Evolutionary conservation across 2,329 filamentous ascomycete genomes (phyloP), one percentile per base, ranked within the genome.

Genomic region (Tolypocladium guangdongense): DNA sequence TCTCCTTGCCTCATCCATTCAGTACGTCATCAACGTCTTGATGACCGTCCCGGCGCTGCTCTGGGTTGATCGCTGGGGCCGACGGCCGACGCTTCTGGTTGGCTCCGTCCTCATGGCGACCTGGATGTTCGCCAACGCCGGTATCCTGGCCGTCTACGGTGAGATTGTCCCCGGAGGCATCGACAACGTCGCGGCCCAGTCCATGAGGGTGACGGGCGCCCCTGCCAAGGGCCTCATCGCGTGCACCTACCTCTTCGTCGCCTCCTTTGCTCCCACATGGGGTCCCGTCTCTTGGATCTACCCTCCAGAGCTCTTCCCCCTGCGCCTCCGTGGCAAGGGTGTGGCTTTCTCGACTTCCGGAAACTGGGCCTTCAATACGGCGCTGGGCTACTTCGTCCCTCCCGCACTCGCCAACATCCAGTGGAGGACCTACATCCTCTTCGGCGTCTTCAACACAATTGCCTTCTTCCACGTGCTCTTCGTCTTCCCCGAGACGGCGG

Each of bases 31-130:
- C 73, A 91, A 91, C 66, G 87, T 92, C 1, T 56, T 84, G 51
- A 88, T 89, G 83, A 92, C 88, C 0, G 66, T 91, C 3, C 86
- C 87, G 0, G 87, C 87, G 1, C 76, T 92, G 27, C 69, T 91
- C 54, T 91, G 75, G 72, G 79, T 91, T 61, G 88, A 93, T 60
- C 75, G 77, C 53, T 88, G 85, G 82, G 88, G 88, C 48, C 87
- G 88, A 58, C 84, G 84, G 47, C 79, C 82, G 53, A 74, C 87
- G 8, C 77, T 88, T 55, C 80, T 87, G 49, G 68, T 77, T n/a
- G 85, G 85, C 54, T 80, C 75, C 37, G 70, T 84, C 22, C 80
- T 84, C 27, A 88, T 88, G 85, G 80, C 74, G 4, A 61, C 78
- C 1, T 87, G 75, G 58, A 80, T 81, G 63, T 80, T 76, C 38